These are phyloP conservation scores for Rosa chinensis DNA, from an alignment of 306 rosid genomes.

Conservation along the genomic window DNA sequence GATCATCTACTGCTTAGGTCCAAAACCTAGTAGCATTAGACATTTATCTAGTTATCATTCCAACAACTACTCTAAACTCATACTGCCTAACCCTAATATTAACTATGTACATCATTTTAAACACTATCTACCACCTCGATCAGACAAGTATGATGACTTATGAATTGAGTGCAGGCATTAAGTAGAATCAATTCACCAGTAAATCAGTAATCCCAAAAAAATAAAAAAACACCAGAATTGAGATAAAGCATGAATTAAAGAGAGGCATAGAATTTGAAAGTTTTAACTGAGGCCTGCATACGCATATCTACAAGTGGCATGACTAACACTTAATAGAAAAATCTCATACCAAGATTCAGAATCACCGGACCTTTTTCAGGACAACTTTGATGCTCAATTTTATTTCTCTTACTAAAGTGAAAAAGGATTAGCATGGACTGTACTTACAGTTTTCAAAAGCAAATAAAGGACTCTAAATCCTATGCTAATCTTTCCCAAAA, in stretches of 20 bases:
- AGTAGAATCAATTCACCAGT: not conserved
- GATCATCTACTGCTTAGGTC: not conserved
- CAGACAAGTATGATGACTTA: not conserved
- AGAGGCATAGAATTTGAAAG: not conserved
- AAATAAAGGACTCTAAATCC: not conserved
- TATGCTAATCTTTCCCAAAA: not conserved
- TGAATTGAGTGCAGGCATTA: not conserved
- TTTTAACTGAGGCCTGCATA: not conserved
- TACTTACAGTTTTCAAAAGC: conserved; percentile 1
- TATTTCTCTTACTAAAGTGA: not conserved
- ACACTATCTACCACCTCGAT: not conserved
- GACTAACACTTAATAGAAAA: not conserved
- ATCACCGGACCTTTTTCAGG: not conserved
- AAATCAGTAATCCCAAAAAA: not conserved
- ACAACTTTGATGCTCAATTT: not conserved
- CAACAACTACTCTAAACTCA: not conserved
- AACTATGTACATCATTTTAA: not conserved
- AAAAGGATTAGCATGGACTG: not conserved
- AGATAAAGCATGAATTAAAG: not conserved
- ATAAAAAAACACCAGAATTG: not conserved
- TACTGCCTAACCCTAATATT: not conserved
- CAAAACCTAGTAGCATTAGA: not conserved
- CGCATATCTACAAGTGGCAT: not conserved
- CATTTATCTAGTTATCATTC: not conserved
- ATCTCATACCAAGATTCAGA: not conserved